Evolutionary conservation across 768 basidiomycete genomes (phyloP).

Genomic region (Suillus subalutaceus): DNA sequence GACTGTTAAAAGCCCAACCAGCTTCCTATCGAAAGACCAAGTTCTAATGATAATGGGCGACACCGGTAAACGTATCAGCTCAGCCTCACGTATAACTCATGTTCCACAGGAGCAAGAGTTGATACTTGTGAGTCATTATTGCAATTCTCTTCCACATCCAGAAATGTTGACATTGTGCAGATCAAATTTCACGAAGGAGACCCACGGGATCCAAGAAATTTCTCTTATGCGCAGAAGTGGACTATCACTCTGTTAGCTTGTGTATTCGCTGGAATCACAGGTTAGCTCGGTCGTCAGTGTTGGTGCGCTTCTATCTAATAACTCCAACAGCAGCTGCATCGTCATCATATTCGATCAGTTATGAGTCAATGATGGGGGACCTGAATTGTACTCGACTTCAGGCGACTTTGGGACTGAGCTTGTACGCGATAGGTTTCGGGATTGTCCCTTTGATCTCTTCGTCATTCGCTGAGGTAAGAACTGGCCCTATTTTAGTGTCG

Average conservation of each 20-base stretch:
- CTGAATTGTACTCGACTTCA: constrained; percentile 46
- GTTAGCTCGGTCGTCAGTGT: constrained; percentile 10
- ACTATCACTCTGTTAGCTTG: constrained; percentile 36
- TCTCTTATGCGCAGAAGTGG: constrained; percentile 44
- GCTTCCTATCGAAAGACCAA: neutral
- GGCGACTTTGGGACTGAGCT: constrained; percentile 49
- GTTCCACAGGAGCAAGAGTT: neutral
- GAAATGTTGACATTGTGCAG: constrained; percentile 20
- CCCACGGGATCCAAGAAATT: constrained; percentile 41
- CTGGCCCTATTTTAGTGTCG: neutral
- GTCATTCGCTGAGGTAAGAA: constrained; percentile 58
- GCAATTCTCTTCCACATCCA: neutral
- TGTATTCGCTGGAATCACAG: constrained; percentile 25
- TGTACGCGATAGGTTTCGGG: constrained; percentile 63
- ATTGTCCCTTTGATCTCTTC: constrained; percentile 63
- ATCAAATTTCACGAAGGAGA: constrained; percentile 44
- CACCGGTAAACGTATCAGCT: neutral
- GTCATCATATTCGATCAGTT: constrained; percentile 57
- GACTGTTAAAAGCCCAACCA: neutral
- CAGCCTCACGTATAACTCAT: neutral
- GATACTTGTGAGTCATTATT: neutral
- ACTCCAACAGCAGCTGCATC: constrained; percentile 46
- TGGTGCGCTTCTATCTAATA: neutral
- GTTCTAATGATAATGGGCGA: constrained; percentile 1
- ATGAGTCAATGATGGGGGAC: constrained; percentile 52